Evolutionary conservation across 495 filamentous ascomycete genomes (phyloP).

Genomic region (Hypomontagnella monticulosa): DNA sequence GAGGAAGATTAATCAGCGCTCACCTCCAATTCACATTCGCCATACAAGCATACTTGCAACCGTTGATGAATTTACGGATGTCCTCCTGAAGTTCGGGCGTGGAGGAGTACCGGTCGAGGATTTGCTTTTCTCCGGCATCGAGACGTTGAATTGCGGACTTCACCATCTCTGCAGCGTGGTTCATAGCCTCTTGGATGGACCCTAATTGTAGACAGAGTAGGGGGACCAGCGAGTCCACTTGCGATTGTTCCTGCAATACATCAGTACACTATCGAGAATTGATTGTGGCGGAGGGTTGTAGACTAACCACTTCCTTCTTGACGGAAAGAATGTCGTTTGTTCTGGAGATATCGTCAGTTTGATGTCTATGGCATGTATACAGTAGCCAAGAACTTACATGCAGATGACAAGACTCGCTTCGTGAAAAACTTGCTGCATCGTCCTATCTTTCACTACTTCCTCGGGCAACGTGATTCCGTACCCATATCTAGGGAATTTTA

Average conservation of each 20-base stretch:
- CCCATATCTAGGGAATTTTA: conserved; percentile 10
- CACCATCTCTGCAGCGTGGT: conserved; percentile 24
- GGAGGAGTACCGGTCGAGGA: conserved; percentile 23
- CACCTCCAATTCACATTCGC: conserved; percentile 44
- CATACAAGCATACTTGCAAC: conserved; percentile 39
- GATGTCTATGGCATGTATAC: background rate
- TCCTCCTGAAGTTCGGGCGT: conserved; percentile 17
- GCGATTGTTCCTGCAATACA: conserved; percentile 26
- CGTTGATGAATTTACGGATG: conserved; percentile 32
- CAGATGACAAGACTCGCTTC: conserved; percentile 6
- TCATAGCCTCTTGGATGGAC: conserved; percentile 25
- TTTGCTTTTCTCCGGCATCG: conserved; percentile 19
- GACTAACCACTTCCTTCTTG: conserved; percentile 29
- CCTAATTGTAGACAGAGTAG: conserved; percentile 28
- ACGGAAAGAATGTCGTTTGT: conserved; percentile 28
- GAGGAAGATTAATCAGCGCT: background rate
- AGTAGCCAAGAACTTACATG: background rate
- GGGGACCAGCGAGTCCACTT: conserved; percentile 23
- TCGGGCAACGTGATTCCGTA: conserved; percentile 14
- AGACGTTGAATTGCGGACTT: conserved; percentile 24
- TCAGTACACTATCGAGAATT: background rate
- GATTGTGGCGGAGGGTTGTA: background rate
- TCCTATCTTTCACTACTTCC: conserved; percentile 15
- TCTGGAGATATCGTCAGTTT: conserved; percentile 1
- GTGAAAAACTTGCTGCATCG: conserved; percentile 16